Evolutionary conservation across 140 eudicot genomes (phyloP), one percentile per base, ranked within the genome.

Genomic region (Cichorium intybus): DNA sequence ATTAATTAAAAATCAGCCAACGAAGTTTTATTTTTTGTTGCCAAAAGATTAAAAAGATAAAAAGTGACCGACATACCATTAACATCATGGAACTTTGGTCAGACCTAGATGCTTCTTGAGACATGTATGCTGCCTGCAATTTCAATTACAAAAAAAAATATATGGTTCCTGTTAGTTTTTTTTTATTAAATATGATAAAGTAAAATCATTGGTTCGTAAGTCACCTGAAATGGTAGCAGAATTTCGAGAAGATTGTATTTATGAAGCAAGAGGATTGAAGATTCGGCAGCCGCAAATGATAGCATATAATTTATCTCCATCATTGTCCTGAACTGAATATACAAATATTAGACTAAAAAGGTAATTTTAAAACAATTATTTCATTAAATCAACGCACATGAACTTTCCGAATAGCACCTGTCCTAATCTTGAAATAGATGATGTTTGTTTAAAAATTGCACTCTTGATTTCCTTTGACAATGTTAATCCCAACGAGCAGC

Each of bases 221-320:
- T 70, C 72, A 79, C 97, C 39, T 89, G 95, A 77, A 77, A 81
- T 26, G 97, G 97, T 68, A 86, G 78, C 49, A 89, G 48, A 27
- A 79, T 63, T 59, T 83, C 92, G 45, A 89, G 92, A 69, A 89
- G 70, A 34, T 78, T 70, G 60, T 69, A 75, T 66, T 79, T 86
- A 65, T 69, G 82, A 56, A 89, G 95, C 69, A 86, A 60, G 54
- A 48, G 64, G 28, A 89, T 51, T 26, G 97, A 89, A 79, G 85
- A 75, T 75, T 76, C 83, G 57, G 97, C 92, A 41, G 97, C 95
- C 58, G 95, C 97, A 72, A 68, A 89, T 9, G 95, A 86, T 50
- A 68, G n/a, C n/a, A n/a, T n/a, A n/a, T n/a, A n/a, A n/a, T n/a
- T n/a, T n/a, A n/a, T n/a, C n/a, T n/a, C n/a, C n/a, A n/a, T n/a